A percentile compares a stretch with the other conserved stretches of the same genome.
Evolutionary conservation across 495 filamentous ascomycete genomes (phyloP).

Genomic region (Xeromyces bisporus): DNA sequence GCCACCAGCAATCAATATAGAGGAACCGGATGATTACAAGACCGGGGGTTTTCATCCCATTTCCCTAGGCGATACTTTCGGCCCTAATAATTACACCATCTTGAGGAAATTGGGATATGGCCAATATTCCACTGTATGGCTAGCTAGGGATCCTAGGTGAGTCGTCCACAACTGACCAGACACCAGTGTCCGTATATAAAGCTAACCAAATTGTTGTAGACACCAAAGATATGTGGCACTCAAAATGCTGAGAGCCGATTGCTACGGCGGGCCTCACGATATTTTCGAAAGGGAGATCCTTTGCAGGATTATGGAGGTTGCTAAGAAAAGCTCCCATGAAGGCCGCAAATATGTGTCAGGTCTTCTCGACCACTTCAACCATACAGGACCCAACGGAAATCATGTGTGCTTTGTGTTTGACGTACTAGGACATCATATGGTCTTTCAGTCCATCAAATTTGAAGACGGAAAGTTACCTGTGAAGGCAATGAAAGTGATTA

Average conservation of each 20-base stretch:
- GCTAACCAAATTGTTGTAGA: too few relatives aligned
- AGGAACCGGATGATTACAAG: slow-evolving; percentile 73
- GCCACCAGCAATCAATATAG: too few relatives aligned
- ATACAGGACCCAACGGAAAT: slow-evolving; percentile 17
- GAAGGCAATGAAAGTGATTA: slow-evolving; percentile 65
- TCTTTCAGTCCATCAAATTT: slow-evolving; percentile 5
- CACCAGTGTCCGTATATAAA: background rate
- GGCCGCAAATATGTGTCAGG: slow-evolving; percentile 12
- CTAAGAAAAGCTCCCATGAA: slow-evolving; percentile 29
- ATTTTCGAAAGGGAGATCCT: slow-evolving; percentile 14
- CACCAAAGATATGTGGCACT: slow-evolving; percentile 12
- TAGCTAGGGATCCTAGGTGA: slow-evolving; percentile 27
- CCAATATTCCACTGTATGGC: slow-evolving; percentile 79
- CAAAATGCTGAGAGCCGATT: slow-evolving; percentile 20
- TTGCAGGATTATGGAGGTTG: slow-evolving; percentile 6
- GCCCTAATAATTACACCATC: slow-evolving; percentile 66
- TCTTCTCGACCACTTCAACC: slow-evolving; percentile 17
- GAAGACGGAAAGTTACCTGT: slow-evolving; percentile 31
- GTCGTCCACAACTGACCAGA: slow-evolving; percentile 1
- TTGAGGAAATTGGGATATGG: slow-evolving; percentile 84
- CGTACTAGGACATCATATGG: slow-evolving; percentile 12
- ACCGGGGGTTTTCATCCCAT: slow-evolving; percentile 70
- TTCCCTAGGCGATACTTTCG: slow-evolving; percentile 65
- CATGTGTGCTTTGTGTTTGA: slow-evolving; percentile 20
- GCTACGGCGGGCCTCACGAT: slow-evolving; percentile 10